phyloP scores from a whole-genome alignment of 352 stramenopile species.

The Elongisporangium prolatum region DNA sequence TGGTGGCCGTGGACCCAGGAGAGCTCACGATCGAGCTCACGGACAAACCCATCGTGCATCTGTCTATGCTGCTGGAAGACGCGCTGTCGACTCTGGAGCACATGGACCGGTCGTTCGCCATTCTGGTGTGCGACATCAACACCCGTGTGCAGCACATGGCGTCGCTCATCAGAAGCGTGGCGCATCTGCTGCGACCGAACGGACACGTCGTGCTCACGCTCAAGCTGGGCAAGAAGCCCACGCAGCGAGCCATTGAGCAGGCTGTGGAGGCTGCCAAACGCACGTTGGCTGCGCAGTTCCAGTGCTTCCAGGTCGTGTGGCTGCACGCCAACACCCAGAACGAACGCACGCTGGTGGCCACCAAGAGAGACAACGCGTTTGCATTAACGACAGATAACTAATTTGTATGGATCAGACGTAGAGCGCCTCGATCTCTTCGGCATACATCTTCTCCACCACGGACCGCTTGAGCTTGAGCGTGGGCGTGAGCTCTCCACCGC shows the following conservation, averaged over 20 bases:
- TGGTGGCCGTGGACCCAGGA: constrained; percentile 50
- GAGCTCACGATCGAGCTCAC: constrained; percentile 30
- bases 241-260: constrained; percentile 10
- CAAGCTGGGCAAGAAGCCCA: constrained; percentile 36
- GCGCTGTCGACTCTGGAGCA: constrained; percentile 13
- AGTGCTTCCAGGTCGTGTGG: constrained; percentile 19
- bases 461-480: constrained; percentile 93
- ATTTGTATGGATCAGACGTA: too few relatives aligned
- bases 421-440: constrained; percentile 79
- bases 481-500: constrained; percentile 87
- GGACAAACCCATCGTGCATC: constrained; percentile 27
- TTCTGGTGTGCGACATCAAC: constrained; percentile 53
- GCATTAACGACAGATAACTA: neutral
- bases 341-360: constrained; percentile 35
- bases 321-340: constrained; percentile 44
- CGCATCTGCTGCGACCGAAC: constrained; percentile 13
- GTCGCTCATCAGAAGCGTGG: constrained; percentile 16
- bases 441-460: constrained; percentile 87
- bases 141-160: constrained; percentile 25
- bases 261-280: constrained; percentile 7
- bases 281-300: constrained; percentile 11
- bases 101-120: constrained; percentile 24
- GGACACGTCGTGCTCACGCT: constrained; percentile 28
- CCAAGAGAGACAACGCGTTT: constrained; percentile 8
- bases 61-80: constrained; percentile 36